Evolutionary conservation across 805 yeast genomes (phyloP).

Genomic region (Kodamaea neixiangensis): DNA sequence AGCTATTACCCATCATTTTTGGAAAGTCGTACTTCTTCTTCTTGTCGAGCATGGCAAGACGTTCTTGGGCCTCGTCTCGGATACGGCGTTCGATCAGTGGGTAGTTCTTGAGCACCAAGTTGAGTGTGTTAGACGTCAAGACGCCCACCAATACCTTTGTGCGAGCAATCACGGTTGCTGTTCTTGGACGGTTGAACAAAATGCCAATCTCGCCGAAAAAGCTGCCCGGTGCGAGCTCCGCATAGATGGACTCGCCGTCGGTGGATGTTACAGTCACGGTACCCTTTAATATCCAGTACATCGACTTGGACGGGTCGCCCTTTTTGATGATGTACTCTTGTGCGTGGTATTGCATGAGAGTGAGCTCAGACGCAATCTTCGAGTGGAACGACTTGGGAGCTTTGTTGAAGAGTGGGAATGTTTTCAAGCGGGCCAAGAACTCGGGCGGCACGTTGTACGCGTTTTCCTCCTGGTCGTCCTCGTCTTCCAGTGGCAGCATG

Average conservation of each 20-base stretch:
- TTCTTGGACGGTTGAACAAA: conserved; percentile 70
- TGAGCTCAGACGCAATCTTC: conserved; percentile 57
- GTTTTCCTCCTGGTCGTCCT: conserved; percentile 14
- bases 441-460: conserved; percentile 51
- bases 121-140: conserved; percentile 62
- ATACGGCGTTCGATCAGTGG: conserved; percentile 68
- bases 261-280: conserved; percentile 74
- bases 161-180: conserved; percentile 75
- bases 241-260: conserved; percentile 75
- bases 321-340: conserved; percentile 68
- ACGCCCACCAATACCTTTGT: conserved; percentile 69
- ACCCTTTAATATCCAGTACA: conserved; percentile 81
- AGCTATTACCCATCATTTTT: conserved; percentile 22
- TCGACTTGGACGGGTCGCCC: conserved; percentile 73
- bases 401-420: conserved; percentile 63
- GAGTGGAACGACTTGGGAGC: conserved; percentile 69
- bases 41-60: conserved; percentile 70
- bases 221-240: conserved; percentile 67
- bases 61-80: conserved; percentile 77
- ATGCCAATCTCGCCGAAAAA: conserved; percentile 83
- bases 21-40: conserved; percentile 48
- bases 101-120: conserved; percentile 58
- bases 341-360: conserved; percentile 62
- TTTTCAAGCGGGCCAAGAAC: conserved; percentile 52
- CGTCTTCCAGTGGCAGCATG: conserved; percentile 9